Evolutionary conservation across 2,329 filamentous ascomycete species (phyloP).

Genomic region (Colletotrichum abscissum): DNA sequence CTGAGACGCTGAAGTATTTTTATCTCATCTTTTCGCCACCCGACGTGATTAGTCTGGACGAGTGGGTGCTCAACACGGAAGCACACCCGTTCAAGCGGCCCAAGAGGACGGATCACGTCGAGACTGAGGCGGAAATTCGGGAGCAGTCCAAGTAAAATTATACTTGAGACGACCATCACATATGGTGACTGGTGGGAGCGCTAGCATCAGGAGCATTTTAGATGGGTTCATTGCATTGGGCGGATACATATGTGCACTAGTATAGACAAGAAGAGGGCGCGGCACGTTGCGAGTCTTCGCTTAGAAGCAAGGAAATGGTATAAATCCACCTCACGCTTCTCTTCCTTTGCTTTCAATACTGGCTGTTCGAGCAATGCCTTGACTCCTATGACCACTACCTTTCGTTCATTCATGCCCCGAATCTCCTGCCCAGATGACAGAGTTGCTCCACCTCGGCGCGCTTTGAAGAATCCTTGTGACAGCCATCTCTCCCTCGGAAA

Average conservation of each 20-base stretch:
- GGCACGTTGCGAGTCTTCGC: not conserved
- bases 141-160: not conserved
- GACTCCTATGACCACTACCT: too few relatives aligned
- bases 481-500: too few relatives aligned
- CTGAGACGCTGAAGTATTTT: constrained; percentile 83
- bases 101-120: constrained; percentile 23
- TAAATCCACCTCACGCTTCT: too few relatives aligned
- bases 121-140: constrained; percentile 23
- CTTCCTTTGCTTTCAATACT: too few relatives aligned
- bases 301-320: too few relatives aligned
- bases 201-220: not conserved
- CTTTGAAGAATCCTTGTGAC: too few relatives aligned
- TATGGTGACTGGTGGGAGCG: not conserved
- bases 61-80: constrained; percentile 74
- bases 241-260: not conserved
- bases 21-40: constrained; percentile 78
- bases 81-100: constrained; percentile 61
- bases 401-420: too few relatives aligned
- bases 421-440: too few relatives aligned
- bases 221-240: not conserved
- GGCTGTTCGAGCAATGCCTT: too few relatives aligned
- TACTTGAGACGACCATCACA: not conserved
- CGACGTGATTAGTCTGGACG: constrained; percentile 72
- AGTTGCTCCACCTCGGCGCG: too few relatives aligned
- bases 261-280: not conserved